Conservation (phyloP, 2,329 filamentous ascomycete species). For the Huntiella omanensis region DNA sequence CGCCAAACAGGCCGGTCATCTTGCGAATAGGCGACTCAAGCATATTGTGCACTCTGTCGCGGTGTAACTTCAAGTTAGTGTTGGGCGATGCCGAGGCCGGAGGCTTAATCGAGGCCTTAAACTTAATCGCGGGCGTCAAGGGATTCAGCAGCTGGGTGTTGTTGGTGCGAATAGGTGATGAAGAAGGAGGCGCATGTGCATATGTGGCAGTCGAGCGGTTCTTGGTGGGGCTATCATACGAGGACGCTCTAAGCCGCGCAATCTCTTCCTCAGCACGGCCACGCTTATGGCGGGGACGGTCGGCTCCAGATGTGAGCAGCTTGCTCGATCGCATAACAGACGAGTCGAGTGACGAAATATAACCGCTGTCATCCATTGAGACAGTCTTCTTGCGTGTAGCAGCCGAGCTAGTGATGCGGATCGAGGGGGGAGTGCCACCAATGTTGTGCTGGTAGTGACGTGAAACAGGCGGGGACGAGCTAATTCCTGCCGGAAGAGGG, state of each 20-base stretch:
- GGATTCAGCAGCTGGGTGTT: slow-evolving; percentile 47
- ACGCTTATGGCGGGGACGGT: slow-evolving; percentile 64
- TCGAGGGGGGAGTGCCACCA: slow-evolving; percentile 57
- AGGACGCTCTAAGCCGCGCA: slow-evolving; percentile 76
- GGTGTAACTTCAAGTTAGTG: slow-evolving; percentile 76
- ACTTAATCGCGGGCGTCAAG: slow-evolving; percentile 66
- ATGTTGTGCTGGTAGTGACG: slow-evolving; percentile 33
- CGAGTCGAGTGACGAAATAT: slow-evolving; percentile 90
- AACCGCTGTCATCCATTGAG: slow-evolving; percentile 80
- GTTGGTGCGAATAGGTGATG: slow-evolving; percentile 47
- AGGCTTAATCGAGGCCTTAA: slow-evolving; percentile 40
- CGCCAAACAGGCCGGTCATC: slow-evolving; percentile 24
- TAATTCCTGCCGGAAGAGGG: slow-evolving; percentile 51
- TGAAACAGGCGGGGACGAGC: slow-evolving; percentile 76
- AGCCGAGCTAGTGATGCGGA: slow-evolving; percentile 43
- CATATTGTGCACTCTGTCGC: slow-evolving; percentile 63
- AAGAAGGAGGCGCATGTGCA: slow-evolving; percentile 34
- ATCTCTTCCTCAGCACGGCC: slow-evolving; percentile 93
- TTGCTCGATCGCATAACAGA: slow-evolving; percentile 60
- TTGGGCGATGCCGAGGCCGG: slow-evolving; percentile 76
- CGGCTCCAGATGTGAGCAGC: slow-evolving; percentile 55
- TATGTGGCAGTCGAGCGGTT: slow-evolving; percentile 30
- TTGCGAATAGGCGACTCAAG: slow-evolving; percentile 53
- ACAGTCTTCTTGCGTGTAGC: slow-evolving; percentile 52
- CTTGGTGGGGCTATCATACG: slow-evolving; percentile 79